A percentile compares a stretch with the other conserved stretches of the same genome.
These are phyloP conservation scores for Ensete ventricosum DNA, from an alignment of 176 grass and related monocot species.

Conservation along the genomic window DNA sequence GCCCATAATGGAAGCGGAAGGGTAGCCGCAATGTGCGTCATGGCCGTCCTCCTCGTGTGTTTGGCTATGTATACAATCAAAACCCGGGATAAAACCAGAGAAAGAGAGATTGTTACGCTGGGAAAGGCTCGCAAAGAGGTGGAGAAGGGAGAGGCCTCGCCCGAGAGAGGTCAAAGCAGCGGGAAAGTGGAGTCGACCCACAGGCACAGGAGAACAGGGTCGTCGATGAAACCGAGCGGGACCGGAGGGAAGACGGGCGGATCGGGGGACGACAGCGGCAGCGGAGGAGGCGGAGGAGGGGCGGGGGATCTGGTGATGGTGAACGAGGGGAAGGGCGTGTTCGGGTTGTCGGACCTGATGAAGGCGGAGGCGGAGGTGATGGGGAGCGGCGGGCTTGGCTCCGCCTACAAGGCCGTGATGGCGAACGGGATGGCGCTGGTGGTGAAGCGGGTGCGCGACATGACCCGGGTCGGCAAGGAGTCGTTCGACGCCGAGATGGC, in stretches of 20 bases:
- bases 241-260: not conserved
- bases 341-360: constrained; percentile 70
- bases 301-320: constrained; percentile 48
- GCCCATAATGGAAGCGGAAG: not conserved
- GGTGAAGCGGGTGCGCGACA: constrained; percentile 71
- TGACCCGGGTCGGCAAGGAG: constrained; percentile 62
- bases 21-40: not conserved
- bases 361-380: constrained; percentile 77
- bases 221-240: not conserved
- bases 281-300: constrained; percentile 1
- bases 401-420: constrained; percentile 73
- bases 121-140: no score
- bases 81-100: no score
- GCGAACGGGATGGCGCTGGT: constrained; percentile 34
- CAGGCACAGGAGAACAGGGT: constrained; percentile 6
- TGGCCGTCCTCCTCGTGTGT: no score
- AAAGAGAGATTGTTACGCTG: no score
- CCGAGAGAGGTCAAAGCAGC: no score
- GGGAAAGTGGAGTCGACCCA: not conserved
- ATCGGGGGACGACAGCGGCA: constrained; percentile 11
- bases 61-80: no score
- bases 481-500: constrained; percentile 61
- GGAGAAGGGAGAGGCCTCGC: no score
- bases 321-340: constrained; percentile 59
- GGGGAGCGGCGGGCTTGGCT: constrained; percentile 48